Evolutionary conservation across 106 monocot genomes (phyloP).

Genomic region (Vanilla planifolia): DNA sequence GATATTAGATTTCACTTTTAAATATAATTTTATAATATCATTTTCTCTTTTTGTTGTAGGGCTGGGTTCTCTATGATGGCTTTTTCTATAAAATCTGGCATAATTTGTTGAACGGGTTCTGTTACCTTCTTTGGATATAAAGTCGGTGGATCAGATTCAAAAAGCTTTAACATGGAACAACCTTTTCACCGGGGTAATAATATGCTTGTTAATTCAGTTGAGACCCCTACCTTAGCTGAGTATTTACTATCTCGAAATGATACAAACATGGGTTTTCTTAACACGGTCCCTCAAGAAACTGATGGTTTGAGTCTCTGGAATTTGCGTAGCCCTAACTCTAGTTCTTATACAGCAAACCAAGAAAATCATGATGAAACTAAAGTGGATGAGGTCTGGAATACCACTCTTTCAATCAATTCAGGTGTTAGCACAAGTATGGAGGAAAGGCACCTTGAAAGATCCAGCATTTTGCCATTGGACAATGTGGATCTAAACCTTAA

Average conservation of each 20-base stretch:
- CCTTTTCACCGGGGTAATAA: slow-evolving; percentile 22
- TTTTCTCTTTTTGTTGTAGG: neutral
- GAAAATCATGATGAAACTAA: slow-evolving; percentile 20
- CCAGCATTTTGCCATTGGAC: slow-evolving; percentile 17
- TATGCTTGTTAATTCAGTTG: slow-evolving; percentile 11
- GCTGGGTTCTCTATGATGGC: neutral
- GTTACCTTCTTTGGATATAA: slow-evolving; percentile 14
- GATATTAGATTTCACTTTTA: neutral
- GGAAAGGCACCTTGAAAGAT: slow-evolving; percentile 20
- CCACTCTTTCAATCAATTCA: slow-evolving; percentile 8
- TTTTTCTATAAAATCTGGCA: neutral
- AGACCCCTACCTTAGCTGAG: no score
- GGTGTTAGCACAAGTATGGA: slow-evolving; percentile 20
- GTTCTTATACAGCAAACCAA: slow-evolving; percentile 13
- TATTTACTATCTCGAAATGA: slow-evolving; percentile 18
- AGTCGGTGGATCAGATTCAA: slow-evolving; percentile 24
- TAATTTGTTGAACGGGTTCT: neutral
- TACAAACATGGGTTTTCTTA: slow-evolving; percentile 13
- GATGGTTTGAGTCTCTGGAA: slow-evolving; percentile 25
- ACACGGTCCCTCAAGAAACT: slow-evolving; percentile 9
- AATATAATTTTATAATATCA: neutral
- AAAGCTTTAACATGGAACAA: slow-evolving; percentile 21
- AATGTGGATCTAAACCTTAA: slow-evolving; percentile 35
- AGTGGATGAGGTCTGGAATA: slow-evolving; percentile 20
- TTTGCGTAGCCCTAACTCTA: slow-evolving; percentile 21